phyloP scores from a whole-genome alignment of 2,329 filamentous ascomycete species.

The Gliomastix tumulicola region DNA sequence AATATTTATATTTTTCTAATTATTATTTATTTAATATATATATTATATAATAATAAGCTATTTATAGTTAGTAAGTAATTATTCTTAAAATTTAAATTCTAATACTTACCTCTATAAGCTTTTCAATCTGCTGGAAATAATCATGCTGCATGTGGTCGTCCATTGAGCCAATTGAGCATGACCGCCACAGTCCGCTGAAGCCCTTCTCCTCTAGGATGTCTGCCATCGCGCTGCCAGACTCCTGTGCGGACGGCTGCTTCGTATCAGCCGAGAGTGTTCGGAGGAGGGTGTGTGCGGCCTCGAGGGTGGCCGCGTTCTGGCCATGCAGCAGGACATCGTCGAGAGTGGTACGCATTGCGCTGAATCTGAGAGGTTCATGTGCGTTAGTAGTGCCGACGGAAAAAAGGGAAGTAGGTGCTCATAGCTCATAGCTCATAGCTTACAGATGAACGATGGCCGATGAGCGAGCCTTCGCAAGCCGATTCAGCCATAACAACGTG shows the following conservation, averaged over 20 bases:
- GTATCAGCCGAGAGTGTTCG: constrained; percentile 49
- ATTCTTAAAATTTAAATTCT: neutral
- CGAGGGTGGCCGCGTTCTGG: constrained; percentile 52
- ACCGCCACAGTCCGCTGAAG: constrained; percentile 56
- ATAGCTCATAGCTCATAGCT: constrained; percentile 20
- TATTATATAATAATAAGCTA: neutral
- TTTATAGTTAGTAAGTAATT: neutral
- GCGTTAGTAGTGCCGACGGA: neutral
- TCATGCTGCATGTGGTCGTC: constrained; percentile 43
- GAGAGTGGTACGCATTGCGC: constrained; percentile 49
- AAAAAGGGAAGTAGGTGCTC: neutral
- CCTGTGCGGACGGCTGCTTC: constrained; percentile 39
- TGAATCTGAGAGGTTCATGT: constrained; percentile 33
- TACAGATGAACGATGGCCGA: constrained; percentile 52
- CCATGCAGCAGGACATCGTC: constrained; percentile 57
- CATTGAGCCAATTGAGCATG: constrained; percentile 41
- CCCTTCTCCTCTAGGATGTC: constrained; percentile 52
- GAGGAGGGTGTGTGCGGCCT: constrained; percentile 53
- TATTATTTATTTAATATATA: neutral
- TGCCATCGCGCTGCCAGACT: constrained; percentile 38
- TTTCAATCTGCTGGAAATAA: constrained; percentile 49
- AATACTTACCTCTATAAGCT: constrained; percentile 49
- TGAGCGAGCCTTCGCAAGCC: constrained; percentile 46
- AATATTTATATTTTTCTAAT: neutral
- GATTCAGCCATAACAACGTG: constrained; percentile 52